Conservation (phyloP, 176 grass and related monocot genomes). For the Aegilops tauschii region DNA sequence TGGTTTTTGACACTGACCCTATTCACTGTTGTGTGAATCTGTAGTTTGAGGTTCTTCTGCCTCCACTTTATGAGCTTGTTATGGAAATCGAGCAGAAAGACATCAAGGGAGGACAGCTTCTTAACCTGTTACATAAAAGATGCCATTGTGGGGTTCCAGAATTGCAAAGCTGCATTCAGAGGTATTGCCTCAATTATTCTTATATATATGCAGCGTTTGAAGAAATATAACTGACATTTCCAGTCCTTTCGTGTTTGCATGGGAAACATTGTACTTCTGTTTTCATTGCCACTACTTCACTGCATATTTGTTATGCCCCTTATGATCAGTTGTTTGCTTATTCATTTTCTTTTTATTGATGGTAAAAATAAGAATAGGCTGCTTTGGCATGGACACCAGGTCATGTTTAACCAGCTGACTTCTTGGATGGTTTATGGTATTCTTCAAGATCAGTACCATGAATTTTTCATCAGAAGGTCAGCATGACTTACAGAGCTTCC, state of each 20-base stretch:
- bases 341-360: slow-evolving; percentile 33
- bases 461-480: slow-evolving; percentile 97
- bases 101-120: slow-evolving; percentile 88
- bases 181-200: slow-evolving; percentile 39
- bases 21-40: neutral
- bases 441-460: slow-evolving; percentile 93
- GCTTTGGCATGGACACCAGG: slow-evolving; percentile 98
- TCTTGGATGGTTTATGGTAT: slow-evolving; percentile 98
- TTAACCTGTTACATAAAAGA: slow-evolving; percentile 88
- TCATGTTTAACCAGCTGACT: slow-evolving; percentile 96
- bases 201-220: neutral
- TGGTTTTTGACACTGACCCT: slow-evolving; percentile 1
- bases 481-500: slow-evolving; percentile 21
- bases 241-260: slow-evolving; percentile 9
- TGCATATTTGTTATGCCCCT: slow-evolving; percentile 1
- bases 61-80: slow-evolving; percentile 72
- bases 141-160: slow-evolving; percentile 94
- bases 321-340: slow-evolving; percentile 1
- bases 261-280: neutral
- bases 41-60: slow-evolving; percentile 91
- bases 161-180: slow-evolving; percentile 95
- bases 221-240: neutral
- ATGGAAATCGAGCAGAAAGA: slow-evolving; percentile 82
- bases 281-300: neutral
- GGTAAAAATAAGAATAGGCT: slow-evolving; percentile 59